Evolutionary conservation across 2,329 filamentous ascomycete species (phyloP), one percentile per base, ranked within the genome.

Genomic region (Calonectria fujianensis): DNA sequence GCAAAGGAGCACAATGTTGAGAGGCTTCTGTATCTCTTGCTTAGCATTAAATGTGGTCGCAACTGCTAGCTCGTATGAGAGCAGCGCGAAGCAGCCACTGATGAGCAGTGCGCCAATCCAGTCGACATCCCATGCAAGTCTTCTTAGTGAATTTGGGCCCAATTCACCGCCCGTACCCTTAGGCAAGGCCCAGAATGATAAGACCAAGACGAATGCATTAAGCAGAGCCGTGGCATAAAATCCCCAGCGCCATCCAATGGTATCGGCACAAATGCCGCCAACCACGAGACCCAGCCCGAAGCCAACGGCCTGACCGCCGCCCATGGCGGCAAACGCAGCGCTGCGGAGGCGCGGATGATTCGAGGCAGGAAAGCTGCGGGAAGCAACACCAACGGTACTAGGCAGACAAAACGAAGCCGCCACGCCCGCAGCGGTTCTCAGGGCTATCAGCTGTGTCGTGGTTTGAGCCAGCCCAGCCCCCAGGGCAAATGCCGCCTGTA

Each of bases 231-330:
- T 24, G 6, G 52, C 18, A 29, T 35, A 37, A 6, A 57, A 57
- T 31, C 52, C 52, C 52, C 52, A 57, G 32, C 52, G 52, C 52
- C 52, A 57, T 11, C 52, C 52, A 9, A 57, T 57, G 18, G 52
- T 57, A 8, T 57, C 52, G 20, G 52, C 52, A 24, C 52, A 57
- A 24, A 57, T 37, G 16, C 52, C 52, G 11, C 52, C 52, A 24
- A 57, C 31, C 8, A 57, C 32, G 16, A 88, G 77, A 3, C 88
- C 84, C 7, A 89, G 75, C 0, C 87, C 87, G 3, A 87, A 89
- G 0, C 87, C 87, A 1, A 88, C 77, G 0, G 86, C 84, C 73
- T 86, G 83, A 3, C 72, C 72, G n/a, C 64, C 57, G 7, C 69
- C 74, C 69, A 72, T 76, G 41, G 65, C 57, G n/a, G 52, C 52